Evolutionary conservation across 1,284 basidiomycete species (phyloP).

Genomic region (Ceratobasidium theobromae): DNA sequence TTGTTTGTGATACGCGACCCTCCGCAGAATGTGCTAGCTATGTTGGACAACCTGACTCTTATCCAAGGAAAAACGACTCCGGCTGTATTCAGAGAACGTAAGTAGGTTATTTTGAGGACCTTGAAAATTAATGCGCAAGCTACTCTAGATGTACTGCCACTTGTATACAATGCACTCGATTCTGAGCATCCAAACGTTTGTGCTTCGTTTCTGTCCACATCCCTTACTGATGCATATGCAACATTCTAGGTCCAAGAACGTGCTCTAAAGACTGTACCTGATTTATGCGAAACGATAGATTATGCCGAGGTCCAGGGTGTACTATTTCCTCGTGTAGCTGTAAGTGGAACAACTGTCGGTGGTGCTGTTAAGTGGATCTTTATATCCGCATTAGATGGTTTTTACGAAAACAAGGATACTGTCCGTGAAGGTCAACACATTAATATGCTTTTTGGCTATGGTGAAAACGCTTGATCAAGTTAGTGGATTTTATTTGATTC

Average conservation of each 20-base stretch:
- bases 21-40: conserved; percentile 92
- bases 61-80: conserved; percentile 91
- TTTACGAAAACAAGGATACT: conserved; percentile 87
- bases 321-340: conserved; percentile 84
- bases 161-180: conserved; percentile 94
- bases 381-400: conserved; percentile 57
- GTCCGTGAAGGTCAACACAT: conserved; percentile 85
- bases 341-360: conserved; percentile 49
- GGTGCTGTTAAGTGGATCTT: conserved; percentile 1
- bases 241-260: conserved; percentile 80
- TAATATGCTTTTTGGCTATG: conserved; percentile 88
- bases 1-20: conserved; percentile 92
- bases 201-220: conserved; percentile 14
- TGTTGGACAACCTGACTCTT: conserved; percentile 86
- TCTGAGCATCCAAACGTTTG: conserved; percentile 81
- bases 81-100: conserved; percentile 83
- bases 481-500: conserved; percentile 33
- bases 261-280: conserved; percentile 82
- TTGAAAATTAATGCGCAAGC: neutral
- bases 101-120: conserved; percentile 40
- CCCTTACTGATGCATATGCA: conserved; percentile 31
- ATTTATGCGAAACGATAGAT: conserved; percentile 89
- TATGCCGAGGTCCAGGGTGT: conserved; percentile 88
- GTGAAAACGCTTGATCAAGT: conserved; percentile 93
- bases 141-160: conserved; percentile 81